Percentiles rank a stretch among this genome's conserved stretches.
phyloP scores from a whole-genome alignment of 164 flowering plant species.

The Berberis thunbergii region DNA sequence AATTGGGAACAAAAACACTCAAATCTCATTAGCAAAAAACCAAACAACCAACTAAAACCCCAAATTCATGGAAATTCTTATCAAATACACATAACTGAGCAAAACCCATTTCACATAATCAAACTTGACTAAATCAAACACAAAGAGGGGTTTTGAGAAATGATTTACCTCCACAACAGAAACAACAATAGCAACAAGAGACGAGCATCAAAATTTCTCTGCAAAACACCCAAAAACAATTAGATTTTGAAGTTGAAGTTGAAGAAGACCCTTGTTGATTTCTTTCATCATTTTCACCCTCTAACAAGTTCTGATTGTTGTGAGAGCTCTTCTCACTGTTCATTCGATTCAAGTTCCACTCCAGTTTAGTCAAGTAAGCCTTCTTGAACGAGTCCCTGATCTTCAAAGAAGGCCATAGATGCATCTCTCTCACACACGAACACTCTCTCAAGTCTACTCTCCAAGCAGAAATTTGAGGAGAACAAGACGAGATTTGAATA shows the following conservation, averaged over 20 bases:
- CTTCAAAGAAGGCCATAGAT: conserved; percentile 57
- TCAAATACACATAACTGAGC: no score
- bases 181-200: conserved; percentile 57
- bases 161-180: conserved; percentile 60
- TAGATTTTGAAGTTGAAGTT: conserved; percentile 4
- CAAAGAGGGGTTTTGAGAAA: background rate
- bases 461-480: no score
- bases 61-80: no score
- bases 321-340: conserved; percentile 20
- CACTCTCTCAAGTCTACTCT: background rate
- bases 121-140: background rate
- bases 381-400: conserved; percentile 59
- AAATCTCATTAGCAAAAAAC: no score
- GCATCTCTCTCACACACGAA: conserved; percentile 36
- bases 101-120: no score
- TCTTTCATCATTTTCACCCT: no score
- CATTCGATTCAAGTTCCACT: conserved; percentile 49
- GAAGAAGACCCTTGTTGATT: no score
- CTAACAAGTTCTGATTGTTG: conserved; percentile 23
- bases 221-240: conserved; percentile 8
- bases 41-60: no score
- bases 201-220: conserved; percentile 31
- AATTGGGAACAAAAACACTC: no score
- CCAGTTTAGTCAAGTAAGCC: conserved; percentile 36
- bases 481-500: no score